Evolutionary conservation across 225 moss, liverwort and hornwort genomes (phyloP), one percentile per base, ranked within the genome.

Genomic region (Physcomitrellopsis africana): DNA sequence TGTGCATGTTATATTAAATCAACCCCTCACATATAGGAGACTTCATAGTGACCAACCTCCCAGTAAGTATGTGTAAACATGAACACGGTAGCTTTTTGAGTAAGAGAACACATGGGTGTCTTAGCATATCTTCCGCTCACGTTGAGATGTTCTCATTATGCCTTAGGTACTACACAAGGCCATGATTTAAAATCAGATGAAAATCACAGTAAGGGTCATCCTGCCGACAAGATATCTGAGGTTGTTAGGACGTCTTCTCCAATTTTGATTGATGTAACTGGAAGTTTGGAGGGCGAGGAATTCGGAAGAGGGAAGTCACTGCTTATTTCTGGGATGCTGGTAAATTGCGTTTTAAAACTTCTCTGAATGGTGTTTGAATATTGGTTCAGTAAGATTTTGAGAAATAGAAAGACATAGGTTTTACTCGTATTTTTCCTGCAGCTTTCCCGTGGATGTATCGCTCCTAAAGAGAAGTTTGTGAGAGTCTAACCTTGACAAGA

Each of bases 321-420:
- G 67, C 22, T 89, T 69, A 73, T 75, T 66, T 71, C 86, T 70
- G 88, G 88, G 70, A 83, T 83, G 79, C 77, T 89, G 88, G 88
- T 89, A 67, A 44, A 82, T 79, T 65, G 60, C 54, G 51, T 72
- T 65, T 82, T 47, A 57, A 56, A 69, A 51, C 60, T 70, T 77
- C 29, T 22, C 60, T 75, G 72, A 51, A 64, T 60, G 54, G 58
- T 60, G 53, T 37, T 37, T 69, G 14, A 51, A 17, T 67, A 43
- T 79, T 75, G 29, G 72, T 18, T 65, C 11, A 22, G 64, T 46
- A 60, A 58, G 49, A 57, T 61, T 51, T 68, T 51, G 62, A 67
- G 8, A 42, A 12, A 11, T 20, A 78, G 23, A 26, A 71, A 11
- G 43, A 65, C 27, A 58, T 62, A 49, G 16, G 73, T 45, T 57